Percentiles rank a stretch among this genome's conserved stretches.
These are phyloP conservation scores for Beauveria asiatica DNA, from an alignment of 2,329 filamentous ascomycete species.

Conservation along the genomic window DNA sequence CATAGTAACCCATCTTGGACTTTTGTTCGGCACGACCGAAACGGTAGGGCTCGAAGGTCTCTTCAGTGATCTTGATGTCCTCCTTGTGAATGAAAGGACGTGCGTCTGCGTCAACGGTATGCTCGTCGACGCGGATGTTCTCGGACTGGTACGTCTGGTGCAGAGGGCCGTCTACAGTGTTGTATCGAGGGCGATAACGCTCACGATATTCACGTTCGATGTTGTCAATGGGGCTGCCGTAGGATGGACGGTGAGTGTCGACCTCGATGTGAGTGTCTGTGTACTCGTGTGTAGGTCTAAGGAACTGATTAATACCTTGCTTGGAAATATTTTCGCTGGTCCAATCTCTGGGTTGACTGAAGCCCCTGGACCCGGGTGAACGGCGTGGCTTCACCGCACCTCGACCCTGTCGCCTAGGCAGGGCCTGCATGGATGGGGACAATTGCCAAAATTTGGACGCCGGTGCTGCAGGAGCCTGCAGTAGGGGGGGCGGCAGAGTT, in stretches of 20 bases:
- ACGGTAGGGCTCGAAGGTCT: conserved; percentile 52
- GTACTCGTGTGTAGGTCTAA: conserved; percentile 37
- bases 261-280: conserved; percentile 59
- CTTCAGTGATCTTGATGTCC: conserved; percentile 54
- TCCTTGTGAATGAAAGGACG: conserved; percentile 40
- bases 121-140: conserved; percentile 23
- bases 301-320: background rate
- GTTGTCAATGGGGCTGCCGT: conserved; percentile 49
- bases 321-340: background rate
- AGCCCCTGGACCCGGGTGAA: conserved; percentile 5
- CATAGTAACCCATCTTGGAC: conserved; percentile 58
- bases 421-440: conserved; percentile 1
- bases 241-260: conserved; percentile 42
- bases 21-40: conserved; percentile 33
- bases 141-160: conserved; percentile 19
- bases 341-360: background rate
- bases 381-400: conserved; percentile 6
- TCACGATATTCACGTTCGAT: conserved; percentile 60
- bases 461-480: conserved; percentile 1
- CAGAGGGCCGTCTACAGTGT: conserved; percentile 23
- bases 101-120: conserved; percentile 30
- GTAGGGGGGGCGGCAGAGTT: conserved; percentile 12
- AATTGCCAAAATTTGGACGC: conserved; percentile 8
- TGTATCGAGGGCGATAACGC: conserved; percentile 45
- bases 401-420: background rate